Base-by-base conservation (phyloP, 164 flowering plant species). In the Chimonanthus salicifolius region DNA sequence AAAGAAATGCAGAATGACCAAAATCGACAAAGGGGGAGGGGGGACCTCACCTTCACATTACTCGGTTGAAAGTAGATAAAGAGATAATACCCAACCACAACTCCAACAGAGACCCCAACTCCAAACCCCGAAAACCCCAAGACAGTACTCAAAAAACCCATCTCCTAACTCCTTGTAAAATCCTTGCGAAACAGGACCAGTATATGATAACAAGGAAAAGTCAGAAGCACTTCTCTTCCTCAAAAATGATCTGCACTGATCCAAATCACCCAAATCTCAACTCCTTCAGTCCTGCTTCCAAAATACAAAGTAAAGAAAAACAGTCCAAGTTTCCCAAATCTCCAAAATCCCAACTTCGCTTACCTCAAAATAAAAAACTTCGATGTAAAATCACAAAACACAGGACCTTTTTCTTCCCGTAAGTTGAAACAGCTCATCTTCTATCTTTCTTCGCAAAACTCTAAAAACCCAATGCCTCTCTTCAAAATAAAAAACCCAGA, bases 121-220 rank as follows among this genome's bases (percentile, higher is more conserved):
- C 91, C 89, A 78, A 85, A 88, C 47, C 91, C 91, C 13, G 64
- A 84, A 47, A 83, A 78, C 15, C 91, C 88, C 72, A 84, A 21
- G 45, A 88, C 49, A 11, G 81, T 68, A 74, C 88, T 84, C 46
- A 88, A 4, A 3, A 87, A 13, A 33, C 89, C 88, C 91, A 88
- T 88, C 79, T 82, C 70, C 10, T 43, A 65, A 43, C 65, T 54
- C 64, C 18, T 9, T 54, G 4, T 16, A 54, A 54, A 54, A 13
- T 54, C 60, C n/a, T 13, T 13, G 4, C 60, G 15, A 13, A 54
- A 10, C 60, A 54, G 60, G 15, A 54, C 60, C 3, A 54, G 10
- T 16, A 54, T 10, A 13, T 16, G 15, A 54, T 13, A 13, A 54
- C 60, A 13, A 54, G 60, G 15, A 54, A 54, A 10, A 2, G 7